Evolutionary conservation across 257 asterid species (phyloP), one percentile per base, ranked within the genome.

Genomic region (Verbascum thapsus): DNA sequence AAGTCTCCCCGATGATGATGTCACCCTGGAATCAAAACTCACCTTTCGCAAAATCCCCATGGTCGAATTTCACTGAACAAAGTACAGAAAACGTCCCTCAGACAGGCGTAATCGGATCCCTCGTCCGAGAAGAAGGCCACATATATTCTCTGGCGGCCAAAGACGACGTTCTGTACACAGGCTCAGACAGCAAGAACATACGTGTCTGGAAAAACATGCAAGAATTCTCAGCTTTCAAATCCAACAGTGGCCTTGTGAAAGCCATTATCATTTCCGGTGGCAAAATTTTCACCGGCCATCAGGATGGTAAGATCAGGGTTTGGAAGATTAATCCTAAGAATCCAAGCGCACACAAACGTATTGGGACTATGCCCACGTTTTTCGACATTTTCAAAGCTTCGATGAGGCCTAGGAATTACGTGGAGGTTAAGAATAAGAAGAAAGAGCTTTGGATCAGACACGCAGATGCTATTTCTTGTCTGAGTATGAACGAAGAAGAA

Each of bases 71-170:
- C 54, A n/a, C n/a, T n/a, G n/a, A n/a, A n/a, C n/a, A n/a, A n/a
- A n/a, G n/a, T n/a, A 10, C 57, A 6, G 73, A 51, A 10, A 41
- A 41, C 43, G 41, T 7, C 0, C 75, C 76, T 8, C 76, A 58
- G 30, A 64, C 51, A 34, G 61, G 78, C 17, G 66, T 72, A 5
- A 58, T 76, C 44, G 81, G 78, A 3, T 72, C 81, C 15, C 68
- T 76, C 10, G 75, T 76, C 9, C 81, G 81, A 1, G 78, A 76
- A 45, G 81, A 75, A 18, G 80, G 80, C 3, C 80, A 75, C 48
- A 72, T 75, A 6, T 75, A 75, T 42, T 75, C 80, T 20, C 53
- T 76, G 11, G 74, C 81, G 0, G 76, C 74, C 3, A 66, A 44
- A 26, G 59, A 53, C 3, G 69, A 66, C 63, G 44, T 76, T 59